Evolutionary conservation across 2,329 filamentous ascomycete species (phyloP), one percentile per base, ranked within the genome.

Genomic region (Metarhizium album): DNA sequence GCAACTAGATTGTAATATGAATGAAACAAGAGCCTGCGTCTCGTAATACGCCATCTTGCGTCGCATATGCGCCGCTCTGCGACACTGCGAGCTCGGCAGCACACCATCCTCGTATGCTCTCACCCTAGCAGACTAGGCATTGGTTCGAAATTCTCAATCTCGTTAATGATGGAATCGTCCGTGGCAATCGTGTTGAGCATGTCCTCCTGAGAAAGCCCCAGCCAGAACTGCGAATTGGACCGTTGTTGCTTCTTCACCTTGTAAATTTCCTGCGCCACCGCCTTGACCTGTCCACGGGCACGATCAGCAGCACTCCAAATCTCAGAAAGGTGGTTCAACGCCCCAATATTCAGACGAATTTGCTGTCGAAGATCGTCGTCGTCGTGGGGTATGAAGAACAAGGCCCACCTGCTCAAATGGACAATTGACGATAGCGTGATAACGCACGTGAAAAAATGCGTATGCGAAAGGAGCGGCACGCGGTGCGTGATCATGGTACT

Each of bases 381-480:
- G 58, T 81, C 76, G 54, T 75, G 74, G 1, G 73, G 70, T 45
- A 83, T 73, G 49, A 78, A 79, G 61, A 79, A 79, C 20, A 83
- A 72, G 49, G 73, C 83, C 80, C 88, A 95, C 55, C 86, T 87
- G 50, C 84, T 87, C 23, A 94, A 74, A 60, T 93, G 87, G 3
- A 91, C 85, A 58, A 90, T 86, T 6, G 87, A 87, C 18, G 84
- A 86, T 49, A 91, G 72, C 1, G 87, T 87, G 47, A 93, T 73
- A 38, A 86, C 83, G 62, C 87, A 93, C 33, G 84, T 87, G 69
- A 93, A 90, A 67, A 91, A 90, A 52, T 89, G 87, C 0, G 82
- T 90, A 67, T 95, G 88, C 31, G 80, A 80, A 4, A 84, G 74
- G 2, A 91, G 71, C 0, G 83, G 78, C 4, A 84, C 80, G 0